Evolutionary conservation across 148 eudicot genomes (phyloP).

Genomic region (Fagopyrum esculentum): DNA sequence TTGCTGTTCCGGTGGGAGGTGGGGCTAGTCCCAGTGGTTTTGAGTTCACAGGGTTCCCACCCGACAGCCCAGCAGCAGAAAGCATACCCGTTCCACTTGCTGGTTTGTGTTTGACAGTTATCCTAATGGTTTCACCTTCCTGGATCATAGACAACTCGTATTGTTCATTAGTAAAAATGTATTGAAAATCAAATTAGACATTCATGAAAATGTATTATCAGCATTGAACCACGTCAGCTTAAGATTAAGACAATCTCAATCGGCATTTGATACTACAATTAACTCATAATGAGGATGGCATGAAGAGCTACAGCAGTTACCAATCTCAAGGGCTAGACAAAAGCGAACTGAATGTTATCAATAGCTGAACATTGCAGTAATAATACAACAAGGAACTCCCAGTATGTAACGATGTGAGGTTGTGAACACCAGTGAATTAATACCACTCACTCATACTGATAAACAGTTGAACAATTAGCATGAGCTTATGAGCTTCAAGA

Average conservation of each 20-base stretch:
- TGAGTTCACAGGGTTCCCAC: slow-evolving; percentile 43
- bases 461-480: background rate
- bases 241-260: background rate
- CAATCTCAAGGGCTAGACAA: background rate
- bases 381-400: background rate
- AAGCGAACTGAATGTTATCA: background rate
- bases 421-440: background rate
- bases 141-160: slow-evolving; percentile 14
- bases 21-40: slow-evolving; percentile 68
- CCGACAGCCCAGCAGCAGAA: slow-evolving; percentile 61
- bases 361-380: background rate
- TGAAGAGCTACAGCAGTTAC: background rate
- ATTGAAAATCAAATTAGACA: background rate
- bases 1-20: slow-evolving; percentile 58
- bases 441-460: background rate
- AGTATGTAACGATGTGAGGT: background rate
- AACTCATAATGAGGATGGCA: slow-evolving; percentile 6
- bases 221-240: background rate
- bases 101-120: slow-evolving; percentile 90
- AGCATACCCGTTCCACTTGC: slow-evolving; percentile 80
- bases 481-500: background rate
- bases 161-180: background rate
- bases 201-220: background rate
- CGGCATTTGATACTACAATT: background rate
- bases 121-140: slow-evolving; percentile 99